These are phyloP conservation scores for Nothomitra cinnamomea DNA, from an alignment of 2,329 filamentous ascomycete species.

Conservation along the genomic window DNA sequence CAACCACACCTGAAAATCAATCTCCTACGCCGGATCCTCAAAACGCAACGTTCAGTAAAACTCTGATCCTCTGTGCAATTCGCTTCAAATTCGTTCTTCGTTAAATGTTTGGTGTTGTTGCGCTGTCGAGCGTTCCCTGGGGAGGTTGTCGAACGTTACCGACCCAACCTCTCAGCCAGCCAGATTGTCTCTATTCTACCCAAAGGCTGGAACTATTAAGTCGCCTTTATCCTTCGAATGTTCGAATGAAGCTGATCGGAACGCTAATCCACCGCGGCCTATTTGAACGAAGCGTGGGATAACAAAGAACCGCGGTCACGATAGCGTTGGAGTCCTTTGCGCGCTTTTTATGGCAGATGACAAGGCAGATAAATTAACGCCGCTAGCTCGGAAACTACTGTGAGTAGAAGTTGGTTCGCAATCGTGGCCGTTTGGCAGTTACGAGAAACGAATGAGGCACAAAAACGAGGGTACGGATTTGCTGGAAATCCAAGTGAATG, in stretches of 20 bases:
- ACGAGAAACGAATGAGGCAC: not conserved
- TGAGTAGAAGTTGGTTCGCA: not conserved
- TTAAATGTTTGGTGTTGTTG: not conserved
- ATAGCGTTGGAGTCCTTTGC: not conserved
- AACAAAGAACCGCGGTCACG: not conserved
- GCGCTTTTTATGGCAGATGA: not conserved
- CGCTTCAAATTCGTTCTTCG: not conserved
- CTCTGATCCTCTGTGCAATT: not conserved
- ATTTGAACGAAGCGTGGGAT: not conserved
- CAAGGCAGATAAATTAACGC: not conserved
- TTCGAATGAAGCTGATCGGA: not conserved
- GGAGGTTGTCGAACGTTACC: not conserved
- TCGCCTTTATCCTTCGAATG: not conserved
- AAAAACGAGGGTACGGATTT: conserved; percentile 5
- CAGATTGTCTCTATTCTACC: not conserved
- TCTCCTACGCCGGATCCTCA: not conserved
- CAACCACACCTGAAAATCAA: not conserved
- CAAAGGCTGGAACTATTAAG: not conserved
- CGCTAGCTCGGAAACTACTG: not conserved
- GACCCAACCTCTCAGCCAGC: not conserved
- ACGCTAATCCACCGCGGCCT: conserved; percentile 1
- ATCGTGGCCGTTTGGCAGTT: not conserved
- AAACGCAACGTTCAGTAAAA: not conserved
- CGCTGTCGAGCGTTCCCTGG: not conserved
- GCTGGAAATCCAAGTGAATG: conserved; percentile 2